A percentile compares a stretch with the other conserved stretches of the same genome.
phyloP scores from a whole-genome alignment of 257 asterid species.

The Coffea eugenioides region DNA sequence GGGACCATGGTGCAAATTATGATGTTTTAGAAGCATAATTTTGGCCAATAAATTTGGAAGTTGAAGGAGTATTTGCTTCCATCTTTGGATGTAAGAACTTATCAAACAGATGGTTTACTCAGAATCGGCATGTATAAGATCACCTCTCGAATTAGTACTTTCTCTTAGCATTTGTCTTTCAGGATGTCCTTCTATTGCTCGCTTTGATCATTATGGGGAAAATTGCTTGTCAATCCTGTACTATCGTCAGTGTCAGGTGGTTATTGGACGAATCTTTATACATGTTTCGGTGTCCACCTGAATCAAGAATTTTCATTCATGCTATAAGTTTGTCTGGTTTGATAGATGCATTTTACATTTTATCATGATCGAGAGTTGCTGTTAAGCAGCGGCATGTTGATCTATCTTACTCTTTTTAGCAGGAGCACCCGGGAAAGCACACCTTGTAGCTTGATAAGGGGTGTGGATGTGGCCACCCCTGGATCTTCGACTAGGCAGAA shows the following conservation, averaged over 20 bases:
- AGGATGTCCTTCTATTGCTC: background rate
- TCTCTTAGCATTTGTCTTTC: background rate
- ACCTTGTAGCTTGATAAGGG: slow-evolving; percentile 53
- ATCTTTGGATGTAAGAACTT: background rate
- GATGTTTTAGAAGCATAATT: background rate
- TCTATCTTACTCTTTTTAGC: slow-evolving; percentile 6
- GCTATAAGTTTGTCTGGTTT: background rate
- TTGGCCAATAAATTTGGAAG: background rate
- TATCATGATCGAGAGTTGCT: background rate
- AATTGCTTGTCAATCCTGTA: background rate
- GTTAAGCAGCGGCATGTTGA: background rate
- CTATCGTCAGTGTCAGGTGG: background rate
- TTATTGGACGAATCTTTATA: background rate
- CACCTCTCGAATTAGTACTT: background rate
- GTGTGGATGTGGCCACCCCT: slow-evolving; percentile 36
- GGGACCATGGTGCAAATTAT: background rate
- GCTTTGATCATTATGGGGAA: background rate
- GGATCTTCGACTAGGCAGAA: slow-evolving; percentile 53
- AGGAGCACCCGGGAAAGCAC: slow-evolving; percentile 73
- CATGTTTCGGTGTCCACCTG: background rate
- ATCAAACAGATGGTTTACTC: background rate
- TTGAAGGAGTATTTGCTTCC: background rate
- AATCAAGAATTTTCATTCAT: background rate
- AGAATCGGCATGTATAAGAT: background rate
- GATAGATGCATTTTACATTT: background rate